Conservation (phyloP, 1,284 basidiomycete genomes). For the Apiotrichum veenhuisii region DNA sequence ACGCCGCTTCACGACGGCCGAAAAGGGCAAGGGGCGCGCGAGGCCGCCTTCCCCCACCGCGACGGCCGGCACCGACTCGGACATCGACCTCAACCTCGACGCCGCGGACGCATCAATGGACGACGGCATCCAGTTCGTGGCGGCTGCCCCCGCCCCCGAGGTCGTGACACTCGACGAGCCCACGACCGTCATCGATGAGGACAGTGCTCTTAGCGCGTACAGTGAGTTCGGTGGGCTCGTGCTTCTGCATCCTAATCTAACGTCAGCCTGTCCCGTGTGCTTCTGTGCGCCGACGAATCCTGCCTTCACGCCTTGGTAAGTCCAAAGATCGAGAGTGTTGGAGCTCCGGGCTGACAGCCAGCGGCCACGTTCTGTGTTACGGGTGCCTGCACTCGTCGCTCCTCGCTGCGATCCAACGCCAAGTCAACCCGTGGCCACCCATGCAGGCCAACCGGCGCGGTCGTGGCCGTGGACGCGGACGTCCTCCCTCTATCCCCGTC, state of each 20-base stretch:
- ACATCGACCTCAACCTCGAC: not conserved
- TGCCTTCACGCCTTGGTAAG: conserved; percentile 41
- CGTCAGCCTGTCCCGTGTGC: conserved; percentile 42
- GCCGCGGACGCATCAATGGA: not conserved
- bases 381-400: conserved; percentile 40
- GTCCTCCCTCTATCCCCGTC: conserved; percentile 6
- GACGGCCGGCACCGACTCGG: conserved; percentile 4
- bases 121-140: conserved; percentile 16
- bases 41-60: conserved; percentile 1
- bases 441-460: conserved; percentile 1
- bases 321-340: not conserved
- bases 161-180: not conserved
- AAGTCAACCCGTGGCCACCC: conserved; percentile 30
- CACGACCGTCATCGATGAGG: conserved; percentile 8
- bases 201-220: conserved; percentile 12
- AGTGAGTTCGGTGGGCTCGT: conserved; percentile 13
- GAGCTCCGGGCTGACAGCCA: conserved; percentile 10
- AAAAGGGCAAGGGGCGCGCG: conserved; percentile 26
- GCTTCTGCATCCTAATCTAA: not conserved
- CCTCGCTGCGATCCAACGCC: conserved; percentile 35
- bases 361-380: conserved; percentile 44
- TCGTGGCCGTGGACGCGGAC: conserved; percentile 18
- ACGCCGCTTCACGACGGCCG: conserved; percentile 26
- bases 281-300: conserved; percentile 35
- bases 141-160: not conserved